Base-by-base conservation (phyloP, 2,329 filamentous ascomycete genomes). In the Catunica adiposa region DNA sequence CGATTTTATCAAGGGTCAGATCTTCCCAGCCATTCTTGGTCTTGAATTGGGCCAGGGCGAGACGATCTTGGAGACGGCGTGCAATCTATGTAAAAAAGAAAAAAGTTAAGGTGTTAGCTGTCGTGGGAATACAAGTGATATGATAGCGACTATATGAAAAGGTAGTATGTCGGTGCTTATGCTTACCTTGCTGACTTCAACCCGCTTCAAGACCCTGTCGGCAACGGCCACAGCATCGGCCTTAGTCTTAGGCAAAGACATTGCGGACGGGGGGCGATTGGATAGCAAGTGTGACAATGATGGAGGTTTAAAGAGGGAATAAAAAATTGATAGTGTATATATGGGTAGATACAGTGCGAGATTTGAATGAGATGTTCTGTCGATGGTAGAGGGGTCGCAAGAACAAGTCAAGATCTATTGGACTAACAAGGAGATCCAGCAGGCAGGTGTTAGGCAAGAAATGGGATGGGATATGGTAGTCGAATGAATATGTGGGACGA, bases 11-110 rank as follows among this genome's bases (percentile, higher is more conserved):
- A 64, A 94, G 79, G 60, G 84, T 86, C 66, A 94, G 78, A 68
- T 92, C 86, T 70, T 96, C 85, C 83, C 89, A 94, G 67, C 89
- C 89, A 72, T 94, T 85, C 70, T 94, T 89, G 62, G 92, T 89
- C 73, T 97, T 97, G 78, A 96, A 92, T 69, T 94, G 92, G 66
- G 92, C 92, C 61, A 97, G 80, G 58, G 92, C 90, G 59, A 98
- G 81, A 61, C 90, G 87, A 73, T 94, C 89, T 71, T 97, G 89
- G 56, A 98, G 76, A 65, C 85, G 86, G 67, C 90, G 79, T 63
- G 89, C 92, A 73, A 98, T 94, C 92, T 97, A 44, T 31, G 17
- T 22, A 7, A 57, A 23, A 31, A 5, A 4, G 15, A 51, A 31
- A 15, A 38, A 23, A 11, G 25, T 17, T 51, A 42, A 40, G 37